Evolutionary conservation across 371 early-diverging fungal genomes (phyloP), one percentile per base, ranked within the genome.

Genomic region (Lichtheimia hyalospora): DNA sequence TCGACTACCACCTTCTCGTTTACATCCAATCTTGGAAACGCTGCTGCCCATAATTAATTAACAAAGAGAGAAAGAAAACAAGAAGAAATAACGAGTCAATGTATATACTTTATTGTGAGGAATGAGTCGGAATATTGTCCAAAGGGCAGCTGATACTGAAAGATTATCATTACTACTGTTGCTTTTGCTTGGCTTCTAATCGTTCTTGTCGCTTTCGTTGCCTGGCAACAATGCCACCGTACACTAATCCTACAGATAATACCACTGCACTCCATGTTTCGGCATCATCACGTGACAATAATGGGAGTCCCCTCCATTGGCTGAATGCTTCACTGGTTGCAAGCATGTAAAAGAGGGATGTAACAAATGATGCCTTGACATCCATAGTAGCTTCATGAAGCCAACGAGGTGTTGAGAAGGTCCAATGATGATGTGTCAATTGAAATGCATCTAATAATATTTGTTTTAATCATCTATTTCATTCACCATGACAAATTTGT

Each of bases 181-280:
- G 25, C 50, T 16, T 49, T 49, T 52, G 15, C 49, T 43, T 53
- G n/a, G 48, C 25, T 48, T 39, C 61, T 34, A 34, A 12, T 13
- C 15, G 10, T n/a, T 49, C 23, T 18, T 58, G 34, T 23, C 10
- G 28, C 1, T 25, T 34, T 20, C 23, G 18, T 15, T 16, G 27
- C n/a, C 46, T 24, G 14, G 49, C 24, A 34, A 21, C 21, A 3
- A 51, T 16, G 13, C 14, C 24, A 24, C 61, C 54, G 16, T 62
- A 56, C 0, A 62, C 27, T n/a, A 62, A 41, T 16, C 62, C 56
- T 1, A 23, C 8, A 5, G 55, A 57, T 40, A 75, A 55, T 7
- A 78, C 44, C 4, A 75, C 55, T n/a, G 72, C 62, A 39, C 70
- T 70, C 77, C 77, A 77, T 50, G 77, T 74, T 56, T 74, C 69